phyloP scores from a whole-genome alignment of 2,329 filamentous ascomycete genomes.

The Sporothrix phasma region DNA sequence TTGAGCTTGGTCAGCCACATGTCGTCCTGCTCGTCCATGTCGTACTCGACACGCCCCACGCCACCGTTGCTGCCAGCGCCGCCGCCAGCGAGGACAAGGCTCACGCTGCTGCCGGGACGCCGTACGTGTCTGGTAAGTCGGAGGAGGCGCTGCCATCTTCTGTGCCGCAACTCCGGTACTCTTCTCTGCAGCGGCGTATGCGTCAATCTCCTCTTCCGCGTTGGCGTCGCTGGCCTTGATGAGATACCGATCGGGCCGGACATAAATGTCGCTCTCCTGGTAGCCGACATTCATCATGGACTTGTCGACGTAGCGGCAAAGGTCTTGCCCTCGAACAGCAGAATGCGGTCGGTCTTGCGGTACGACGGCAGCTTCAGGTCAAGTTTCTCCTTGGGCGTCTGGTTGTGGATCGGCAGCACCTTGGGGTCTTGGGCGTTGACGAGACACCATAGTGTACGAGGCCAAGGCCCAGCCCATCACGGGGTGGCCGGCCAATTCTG shows the following conservation, averaged over 20 bases:
- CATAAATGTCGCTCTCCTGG: constrained; percentile 85
- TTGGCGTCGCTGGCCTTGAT: constrained; percentile 53
- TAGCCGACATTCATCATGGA: constrained; percentile 94
- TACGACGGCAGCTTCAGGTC: constrained; percentile 69
- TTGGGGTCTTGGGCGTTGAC: constrained; percentile 47
- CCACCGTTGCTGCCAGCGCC: constrained; percentile 26
- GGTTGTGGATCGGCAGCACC: constrained; percentile 65
- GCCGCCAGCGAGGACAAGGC: background rate
- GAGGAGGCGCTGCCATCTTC: constrained; percentile 32
- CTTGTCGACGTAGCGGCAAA: constrained; percentile 86
- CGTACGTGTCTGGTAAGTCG: constrained; percentile 12
- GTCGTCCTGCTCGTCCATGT: constrained; percentile 99
- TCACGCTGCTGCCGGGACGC: constrained; percentile 38
- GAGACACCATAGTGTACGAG: constrained; percentile 41
- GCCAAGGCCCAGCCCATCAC: constrained; percentile 36
- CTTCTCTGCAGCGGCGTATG: constrained; percentile 39
- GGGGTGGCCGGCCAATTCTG: constrained; percentile 34
- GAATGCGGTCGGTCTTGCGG: constrained; percentile 67
- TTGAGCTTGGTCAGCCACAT: constrained; percentile 90
- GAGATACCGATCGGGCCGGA: constrained; percentile 63
- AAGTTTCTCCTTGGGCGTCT: constrained; percentile 69
- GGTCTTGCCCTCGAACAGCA: constrained; percentile 72
- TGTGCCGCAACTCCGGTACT: constrained; percentile 19
- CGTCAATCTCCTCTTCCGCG: constrained; percentile 49
- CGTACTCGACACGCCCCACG: constrained; percentile 86